Evolutionary conservation across 2,329 filamentous ascomycete species (phyloP), one percentile per base, ranked within the genome.

Genomic region (Mycocentrospora acerina): DNA sequence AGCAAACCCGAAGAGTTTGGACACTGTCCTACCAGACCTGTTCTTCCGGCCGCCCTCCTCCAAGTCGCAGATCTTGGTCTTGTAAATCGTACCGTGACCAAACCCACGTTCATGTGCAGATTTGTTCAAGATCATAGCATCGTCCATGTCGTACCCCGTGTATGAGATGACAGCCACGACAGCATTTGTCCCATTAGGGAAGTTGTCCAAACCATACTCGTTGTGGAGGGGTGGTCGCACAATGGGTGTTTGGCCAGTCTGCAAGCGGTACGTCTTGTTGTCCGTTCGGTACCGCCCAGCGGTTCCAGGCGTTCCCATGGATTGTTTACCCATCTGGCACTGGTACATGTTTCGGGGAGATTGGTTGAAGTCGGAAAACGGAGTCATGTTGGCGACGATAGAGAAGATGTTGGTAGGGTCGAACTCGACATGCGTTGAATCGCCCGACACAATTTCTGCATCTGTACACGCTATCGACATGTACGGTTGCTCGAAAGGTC

Each of bases 131-230:
- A 98, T 97, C 91, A 97, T 97, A 65, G 93, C 93, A 72, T 98
- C 93, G 77, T 98, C 93, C 93, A 98, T 98, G 77, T 98, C 93
- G 71, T 97, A 98, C 35, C 91, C 93, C 2, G 91, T 97, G 69
- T 98, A 98, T 0, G 91, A 96, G 49, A 98, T 95, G 67, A 98
- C 94, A 42, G 93, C 93, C 42, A 98, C 93, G 26, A 97, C 83
- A 7, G 90, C 89, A 60, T 98, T 98, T 60, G 83, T 90, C 18
- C 93, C 93, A 64, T 97, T 96, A 37, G 93, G 93, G 68, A 96
- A 98, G 70, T 97, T 97, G 72, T 98, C 93, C 44, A 97, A 83
- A 14, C 91, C 93, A 62, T 98, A 98, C 14, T 88, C 85, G 60
- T 96, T 97, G 72, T 98, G 90, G 29, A 97, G 78, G 22, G 91